Percentiles rank a stretch among this genome's conserved stretches.
phyloP scores from a whole-genome alignment of 2,329 filamentous ascomycete genomes.

The Leptographium wingfieldii region DNA sequence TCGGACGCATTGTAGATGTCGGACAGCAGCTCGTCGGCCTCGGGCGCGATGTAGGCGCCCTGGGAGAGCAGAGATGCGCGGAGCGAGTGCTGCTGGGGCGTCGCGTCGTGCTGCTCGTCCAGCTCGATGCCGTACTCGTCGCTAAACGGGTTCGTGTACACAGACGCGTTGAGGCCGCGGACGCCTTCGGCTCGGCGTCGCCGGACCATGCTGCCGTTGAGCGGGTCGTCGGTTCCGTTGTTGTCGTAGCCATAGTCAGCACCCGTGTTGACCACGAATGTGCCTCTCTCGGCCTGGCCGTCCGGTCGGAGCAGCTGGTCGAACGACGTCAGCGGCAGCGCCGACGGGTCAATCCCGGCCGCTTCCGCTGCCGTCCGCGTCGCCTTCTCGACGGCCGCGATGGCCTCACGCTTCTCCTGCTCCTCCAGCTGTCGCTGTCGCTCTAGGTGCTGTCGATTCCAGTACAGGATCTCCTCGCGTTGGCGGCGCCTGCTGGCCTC shows the following conservation, averaged over 20 bases:
- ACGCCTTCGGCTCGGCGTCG: slow-evolving; percentile 34
- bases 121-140: slow-evolving; percentile 43
- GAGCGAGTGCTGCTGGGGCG: neutral
- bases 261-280: slow-evolving; percentile 46
- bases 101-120: slow-evolving; percentile 26
- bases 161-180: slow-evolving; percentile 31
- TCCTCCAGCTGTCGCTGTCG: slow-evolving; percentile 13
- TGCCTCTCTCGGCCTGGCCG: slow-evolving; percentile 36
- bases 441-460: slow-evolving; percentile 45
- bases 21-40: slow-evolving; percentile 34
- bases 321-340: slow-evolving; percentile 27
- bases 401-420: slow-evolving; percentile 7
- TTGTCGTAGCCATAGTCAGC: slow-evolving; percentile 25
- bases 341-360: slow-evolving; percentile 4
- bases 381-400: slow-evolving; percentile 4
- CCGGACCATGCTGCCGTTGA: slow-evolving; percentile 33
- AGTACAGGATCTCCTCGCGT: slow-evolving; percentile 52
- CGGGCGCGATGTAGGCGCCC: slow-evolving; percentile 26
- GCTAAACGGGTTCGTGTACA: slow-evolving; percentile 47
- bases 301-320: slow-evolving; percentile 47
- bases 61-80: slow-evolving; percentile 15
- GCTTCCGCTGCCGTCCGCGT: slow-evolving; percentile 9
- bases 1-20: slow-evolving; percentile 30
- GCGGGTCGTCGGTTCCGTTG: slow-evolving; percentile 2
- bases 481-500: slow-evolving; percentile 48